Percentiles rank a stretch among this genome's conserved stretches.
Evolutionary conservation across 352 stramenopile genomes (phyloP).

Genomic region (Hyaloperonospora brassicae): DNA sequence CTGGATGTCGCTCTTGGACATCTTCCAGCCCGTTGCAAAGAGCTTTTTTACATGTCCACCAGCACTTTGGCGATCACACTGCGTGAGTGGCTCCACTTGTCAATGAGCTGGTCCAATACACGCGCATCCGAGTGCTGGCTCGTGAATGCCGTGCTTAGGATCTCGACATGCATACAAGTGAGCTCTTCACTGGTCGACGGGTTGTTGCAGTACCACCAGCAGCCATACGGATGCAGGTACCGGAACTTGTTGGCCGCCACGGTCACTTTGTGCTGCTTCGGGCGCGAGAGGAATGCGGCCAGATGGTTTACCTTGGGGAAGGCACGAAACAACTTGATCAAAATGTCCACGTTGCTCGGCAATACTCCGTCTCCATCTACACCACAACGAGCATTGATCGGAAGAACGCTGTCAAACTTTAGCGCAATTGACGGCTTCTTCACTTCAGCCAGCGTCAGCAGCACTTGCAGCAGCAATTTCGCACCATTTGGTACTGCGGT

Average conservation of each 20-base stretch:
- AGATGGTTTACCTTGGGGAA: constrained; percentile 91
- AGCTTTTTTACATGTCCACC: too few relatives aligned
- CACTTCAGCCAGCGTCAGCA: constrained; percentile 86
- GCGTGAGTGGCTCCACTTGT: too few relatives aligned
- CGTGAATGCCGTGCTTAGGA: too few relatives aligned
- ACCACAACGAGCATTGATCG: constrained; percentile 74
- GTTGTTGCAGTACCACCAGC: constrained; percentile 8
- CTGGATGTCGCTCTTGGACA: too few relatives aligned
- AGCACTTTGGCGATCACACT: too few relatives aligned
- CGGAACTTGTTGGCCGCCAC: constrained; percentile 92
- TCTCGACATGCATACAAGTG: constrained; percentile 52
- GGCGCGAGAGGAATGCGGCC: constrained; percentile 88
- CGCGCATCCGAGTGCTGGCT: too few relatives aligned
- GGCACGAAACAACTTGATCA: constrained; percentile 76
- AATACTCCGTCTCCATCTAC: constrained; percentile 85
- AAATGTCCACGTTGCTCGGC: constrained; percentile 15
- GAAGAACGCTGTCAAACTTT: constrained; percentile 45
- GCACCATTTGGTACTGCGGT: constrained; percentile 31
- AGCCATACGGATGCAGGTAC: constrained; percentile 92
- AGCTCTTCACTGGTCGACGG: constrained; percentile 24
- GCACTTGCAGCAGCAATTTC: constrained; percentile 78
- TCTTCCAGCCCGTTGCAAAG: too few relatives aligned
- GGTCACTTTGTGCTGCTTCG: constrained; percentile 92
- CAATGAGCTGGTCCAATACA: too few relatives aligned
- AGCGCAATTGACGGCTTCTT: constrained; percentile 56